Percentiles rank a stretch among this genome's conserved stretches.
Conservation (phyloP, 2,329 filamentous ascomycete species). For the Diaporthe citri region DNA sequence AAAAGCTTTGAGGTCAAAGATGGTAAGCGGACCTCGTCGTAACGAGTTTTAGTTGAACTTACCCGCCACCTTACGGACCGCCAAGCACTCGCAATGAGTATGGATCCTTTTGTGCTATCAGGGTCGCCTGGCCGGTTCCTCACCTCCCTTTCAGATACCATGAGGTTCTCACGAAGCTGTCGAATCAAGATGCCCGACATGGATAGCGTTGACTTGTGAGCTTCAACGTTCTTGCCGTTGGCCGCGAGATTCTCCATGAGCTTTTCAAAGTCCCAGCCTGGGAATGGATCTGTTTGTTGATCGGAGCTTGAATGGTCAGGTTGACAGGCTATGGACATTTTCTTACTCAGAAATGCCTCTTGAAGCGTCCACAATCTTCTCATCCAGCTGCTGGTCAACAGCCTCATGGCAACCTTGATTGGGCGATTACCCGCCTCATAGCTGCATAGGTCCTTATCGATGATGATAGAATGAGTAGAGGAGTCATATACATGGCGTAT, state of each 20-base stretch:
- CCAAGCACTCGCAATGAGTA: background rate
- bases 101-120: background rate
- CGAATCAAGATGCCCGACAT: background rate
- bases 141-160: background rate
- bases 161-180: background rate
- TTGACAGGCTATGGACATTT: background rate
- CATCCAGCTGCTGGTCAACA: background rate
- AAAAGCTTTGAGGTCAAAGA: too few relatives aligned
- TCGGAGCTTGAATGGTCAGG: background rate
- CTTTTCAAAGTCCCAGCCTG: background rate
- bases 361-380: background rate
- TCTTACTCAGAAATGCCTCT: background rate
- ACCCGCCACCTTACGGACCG: background rate
- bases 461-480: background rate
- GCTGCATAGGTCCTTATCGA: background rate
- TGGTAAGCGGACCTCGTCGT: too few relatives aligned
- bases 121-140: background rate
- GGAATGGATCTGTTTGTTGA: background rate
- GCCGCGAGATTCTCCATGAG: background rate
- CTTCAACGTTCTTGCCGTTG: background rate
- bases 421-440: background rate
- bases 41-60: background rate
- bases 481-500: background rate
- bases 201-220: background rate
- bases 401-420: background rate